Evolutionary conservation across 1,139 yeast species (phyloP), one percentile per base, ranked within the genome.

Genomic region (Lodderomyces beijingensis): DNA sequence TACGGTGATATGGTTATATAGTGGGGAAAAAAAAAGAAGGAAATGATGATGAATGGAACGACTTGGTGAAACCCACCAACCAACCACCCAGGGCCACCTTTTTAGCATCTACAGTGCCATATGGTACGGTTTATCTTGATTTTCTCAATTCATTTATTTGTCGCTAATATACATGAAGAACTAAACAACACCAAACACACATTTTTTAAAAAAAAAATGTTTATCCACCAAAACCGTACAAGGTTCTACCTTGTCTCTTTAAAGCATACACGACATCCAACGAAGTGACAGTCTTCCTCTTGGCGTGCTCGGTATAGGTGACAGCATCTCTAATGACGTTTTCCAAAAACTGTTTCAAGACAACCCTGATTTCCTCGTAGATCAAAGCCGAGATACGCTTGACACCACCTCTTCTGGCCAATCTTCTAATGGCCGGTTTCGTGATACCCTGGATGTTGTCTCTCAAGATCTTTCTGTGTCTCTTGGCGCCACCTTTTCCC

Each of bases 321-420:
- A 91, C 96, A 56, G 97, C 97, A 59, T 91, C 97, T 76, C 96
- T 87, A 70, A 91, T 91, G 55, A 89, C 96, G 62, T 85, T 82
- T 73, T 88, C 96, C 62, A 91, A 79, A 83, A 89, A 91, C 42
- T 95, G 77, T 75, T 89, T 89, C 54, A 91, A 78, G 53, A 91
- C 97, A 51, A 85, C 91, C 76, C 98, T 87, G 59, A 93, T 96
- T 77, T 89, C 96, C 74, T 91, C 97, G 77, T 91, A 91, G 68
- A 91, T 89, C 65, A 89, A 77, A 62, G 96, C 97, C 48, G 97
- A 89, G 58, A 91, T 91, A 84, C 97, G 96, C 83, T 91, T 91
- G 63, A 91, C 98, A 86, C 98, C 98, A 75, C 98, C 98, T 86
- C 98, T 88, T 82, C 98, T 89, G 43, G 98, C 98, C 60, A 91